Base-by-base conservation (phyloP, 1,284 basidiomycete species). In the Fomitopsis schrenkii region DNA sequence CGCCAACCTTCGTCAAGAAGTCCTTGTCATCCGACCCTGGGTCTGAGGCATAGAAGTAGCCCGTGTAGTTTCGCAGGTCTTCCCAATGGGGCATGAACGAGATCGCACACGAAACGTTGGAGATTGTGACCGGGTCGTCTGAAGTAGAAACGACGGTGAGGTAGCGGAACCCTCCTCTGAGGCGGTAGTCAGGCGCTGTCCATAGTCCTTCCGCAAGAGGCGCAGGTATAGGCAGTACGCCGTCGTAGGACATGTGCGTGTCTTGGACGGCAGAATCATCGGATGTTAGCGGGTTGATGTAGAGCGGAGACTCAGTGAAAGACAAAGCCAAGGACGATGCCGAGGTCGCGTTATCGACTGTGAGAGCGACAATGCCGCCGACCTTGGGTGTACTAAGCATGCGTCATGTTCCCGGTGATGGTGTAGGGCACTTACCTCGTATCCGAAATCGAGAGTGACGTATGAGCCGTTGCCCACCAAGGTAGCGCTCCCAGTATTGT, bases 81-180 rank as follows among this genome's bases (percentile, higher is more conserved):
- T 77, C 72, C n/a, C 83, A 74, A 63, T 85, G 83, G 0, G 84
- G 83, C 74, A 80, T 78, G 70, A 86, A 86, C 0, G 80, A 80
- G n/a, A 87, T 84, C 3, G 76, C 72, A 64, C 81, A 83, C 0
- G 82, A 77, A 0, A 86, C 73, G 65, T 85, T 85, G 1, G 81
- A 80, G 40, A 85, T 71, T 0, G 76, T 62, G 44, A 63, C 57
- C 9, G 46, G 28, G 45, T 54, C 59, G 19, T 73, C 63, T 0
- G 73, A 73, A 10, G 72, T 78, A 1, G 78, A 78, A 0, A 81
- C 77, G 42, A 86, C 75, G 0, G 83, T 85, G n/a, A 86, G 70
- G 66, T 77, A 86, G 10, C 84, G 78, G 63, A 82, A 85, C 1
- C 84, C 84, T 4, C 84, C 84, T 15, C 84, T 73, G 5, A 86